Evolutionary conservation across 768 basidiomycete genomes (phyloP).

Genomic region (Boletus sensibilis): DNA sequence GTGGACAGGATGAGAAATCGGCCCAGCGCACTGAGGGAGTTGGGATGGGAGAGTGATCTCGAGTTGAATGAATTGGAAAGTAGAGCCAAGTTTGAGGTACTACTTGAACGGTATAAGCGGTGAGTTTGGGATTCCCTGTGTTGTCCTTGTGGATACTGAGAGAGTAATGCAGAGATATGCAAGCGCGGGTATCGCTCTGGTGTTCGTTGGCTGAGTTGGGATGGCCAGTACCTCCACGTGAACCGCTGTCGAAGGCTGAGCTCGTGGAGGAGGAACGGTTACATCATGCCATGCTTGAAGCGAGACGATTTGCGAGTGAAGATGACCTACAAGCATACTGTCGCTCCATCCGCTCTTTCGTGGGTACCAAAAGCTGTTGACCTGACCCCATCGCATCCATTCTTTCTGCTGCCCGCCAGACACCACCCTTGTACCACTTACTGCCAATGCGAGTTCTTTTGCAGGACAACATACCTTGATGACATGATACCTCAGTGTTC

Average conservation of each 20-base stretch:
- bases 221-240: slow-evolving; percentile 57
- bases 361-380: slow-evolving; percentile 50
- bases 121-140: slow-evolving; percentile 30
- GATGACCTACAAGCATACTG: slow-evolving; percentile 55
- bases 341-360: slow-evolving; percentile 59
- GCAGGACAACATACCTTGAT: slow-evolving; percentile 25
- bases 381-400: neutral
- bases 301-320: slow-evolving; percentile 47
- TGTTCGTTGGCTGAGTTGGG: slow-evolving; percentile 57
- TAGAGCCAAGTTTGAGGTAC: slow-evolving; percentile 56
- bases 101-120: slow-evolving; percentile 58
- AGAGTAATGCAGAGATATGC: slow-evolving; percentile 53
- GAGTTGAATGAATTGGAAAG: slow-evolving; percentile 57
- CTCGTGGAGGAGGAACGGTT: slow-evolving; percentile 64
- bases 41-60: slow-evolving; percentile 73
- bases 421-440: neutral
- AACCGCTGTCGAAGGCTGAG: slow-evolving; percentile 67
- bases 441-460: slow-evolving; percentile 1
- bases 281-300: slow-evolving; percentile 59
- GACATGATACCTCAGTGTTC: slow-evolving; percentile 21
- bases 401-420: neutral
- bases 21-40: slow-evolving; percentile 48
- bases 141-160: neutral
- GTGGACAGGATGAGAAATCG: slow-evolving; percentile 59
- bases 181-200: slow-evolving; percentile 62